A percentile compares a stretch with the other conserved stretches of the same genome.
These are phyloP conservation scores for Biscogniauxia sp. DNA, from an alignment of 2,329 filamentous ascomycete species.

Conservation along the genomic window DNA sequence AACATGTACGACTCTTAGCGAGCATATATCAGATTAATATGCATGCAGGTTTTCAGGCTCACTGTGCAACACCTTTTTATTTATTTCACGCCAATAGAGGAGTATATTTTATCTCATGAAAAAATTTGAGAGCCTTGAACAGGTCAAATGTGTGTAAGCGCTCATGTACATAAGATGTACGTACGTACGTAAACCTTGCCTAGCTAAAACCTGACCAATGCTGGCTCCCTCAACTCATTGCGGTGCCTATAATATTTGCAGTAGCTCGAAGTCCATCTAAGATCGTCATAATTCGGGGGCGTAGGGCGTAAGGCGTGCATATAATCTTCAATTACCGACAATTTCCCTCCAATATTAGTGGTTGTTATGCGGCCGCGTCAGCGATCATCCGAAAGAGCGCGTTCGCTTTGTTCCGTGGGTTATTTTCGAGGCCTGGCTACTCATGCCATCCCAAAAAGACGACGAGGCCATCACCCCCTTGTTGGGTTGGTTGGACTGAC, in stretches of 20 bases:
- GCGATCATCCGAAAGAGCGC: neutral
- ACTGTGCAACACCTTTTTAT: neutral
- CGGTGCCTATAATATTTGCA: neutral
- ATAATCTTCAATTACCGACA: neutral
- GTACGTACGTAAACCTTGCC: too few relatives aligned
- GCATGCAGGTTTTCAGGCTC: neutral
- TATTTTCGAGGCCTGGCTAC: neutral
- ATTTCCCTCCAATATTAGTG: neutral
- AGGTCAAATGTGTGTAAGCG: too few relatives aligned
- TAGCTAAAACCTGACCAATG: too few relatives aligned
- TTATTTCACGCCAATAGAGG: neutral
- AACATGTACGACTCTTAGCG: neutral
- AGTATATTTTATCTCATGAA: neutral
- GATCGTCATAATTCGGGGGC: neutral
- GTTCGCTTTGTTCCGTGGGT: neutral
- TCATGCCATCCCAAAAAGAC: neutral
- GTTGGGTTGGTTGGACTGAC: too few relatives aligned
- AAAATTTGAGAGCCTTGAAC: too few relatives aligned
- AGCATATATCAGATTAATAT: neutral
- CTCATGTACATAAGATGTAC: constrained; percentile 1
- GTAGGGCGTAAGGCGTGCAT: neutral
- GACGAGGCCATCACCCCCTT: neutral
- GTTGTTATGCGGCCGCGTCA: neutral
- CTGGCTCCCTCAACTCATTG: too few relatives aligned
- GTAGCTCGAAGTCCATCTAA: neutral